phyloP scores from a whole-genome alignment of 2,329 filamentous ascomycete genomes.

The Fusarium circinatum region DNA sequence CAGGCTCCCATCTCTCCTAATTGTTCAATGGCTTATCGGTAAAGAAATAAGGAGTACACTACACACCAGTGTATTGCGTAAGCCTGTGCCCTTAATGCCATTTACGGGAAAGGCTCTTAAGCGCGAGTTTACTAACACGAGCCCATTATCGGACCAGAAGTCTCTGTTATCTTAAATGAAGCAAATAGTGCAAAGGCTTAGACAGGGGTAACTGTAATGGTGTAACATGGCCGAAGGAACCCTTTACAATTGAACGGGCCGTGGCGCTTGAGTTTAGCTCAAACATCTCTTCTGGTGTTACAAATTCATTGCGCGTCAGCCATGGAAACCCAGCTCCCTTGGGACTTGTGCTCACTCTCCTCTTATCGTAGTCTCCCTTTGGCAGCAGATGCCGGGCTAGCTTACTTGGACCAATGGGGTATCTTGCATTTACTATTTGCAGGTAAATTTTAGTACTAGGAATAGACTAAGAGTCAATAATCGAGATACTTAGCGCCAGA shows the following conservation, averaged over 20 bases:
- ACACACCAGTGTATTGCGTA: not conserved
- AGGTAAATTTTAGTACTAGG: not conserved
- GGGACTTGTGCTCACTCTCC: not conserved
- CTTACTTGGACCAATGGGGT: not conserved
- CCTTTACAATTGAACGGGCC: not conserved
- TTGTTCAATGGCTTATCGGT: fast-evolving
- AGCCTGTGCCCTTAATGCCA: not conserved
- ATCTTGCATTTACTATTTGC: not conserved
- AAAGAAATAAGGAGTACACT: not conserved
- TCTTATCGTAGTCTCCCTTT: not conserved
- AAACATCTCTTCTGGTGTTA: not conserved
- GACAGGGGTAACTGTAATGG: not conserved
- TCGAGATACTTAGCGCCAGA: not conserved
- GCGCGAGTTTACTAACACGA: not conserved
- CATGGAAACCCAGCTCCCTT: not conserved
- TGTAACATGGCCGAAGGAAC: not conserved
- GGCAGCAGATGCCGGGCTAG: not conserved
- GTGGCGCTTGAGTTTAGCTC: not conserved
- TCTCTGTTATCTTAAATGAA: not conserved
- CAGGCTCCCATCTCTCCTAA: not conserved
- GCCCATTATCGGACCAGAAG: not conserved
- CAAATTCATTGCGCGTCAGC: not conserved
- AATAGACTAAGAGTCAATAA: not conserved
- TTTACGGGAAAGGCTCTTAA: not conserved
- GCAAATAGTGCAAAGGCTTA: not conserved